These are phyloP conservation scores for Lactarius deliciosus DNA, from an alignment of 768 basidiomycete genomes.

Conservation along the genomic window DNA sequence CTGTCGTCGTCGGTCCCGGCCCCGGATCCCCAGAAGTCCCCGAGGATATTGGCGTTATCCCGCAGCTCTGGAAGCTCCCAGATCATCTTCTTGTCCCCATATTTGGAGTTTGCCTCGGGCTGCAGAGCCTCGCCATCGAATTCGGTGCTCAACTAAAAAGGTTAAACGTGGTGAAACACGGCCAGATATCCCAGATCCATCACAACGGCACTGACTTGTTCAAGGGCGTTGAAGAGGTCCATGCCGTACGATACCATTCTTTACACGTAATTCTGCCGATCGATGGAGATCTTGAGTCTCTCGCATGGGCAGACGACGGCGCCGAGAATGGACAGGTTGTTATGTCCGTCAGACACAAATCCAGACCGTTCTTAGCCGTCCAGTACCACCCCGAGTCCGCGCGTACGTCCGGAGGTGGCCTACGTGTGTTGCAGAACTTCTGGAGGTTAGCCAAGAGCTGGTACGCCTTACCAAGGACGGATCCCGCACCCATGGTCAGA, in stretches of 20 bases:
- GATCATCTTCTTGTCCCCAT: conserved; percentile 58
- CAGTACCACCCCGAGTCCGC: conserved; percentile 90
- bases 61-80: conserved; percentile 65
- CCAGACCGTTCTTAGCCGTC: conserved; percentile 79
- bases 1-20: conserved; percentile 74
- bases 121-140: conserved; percentile 71
- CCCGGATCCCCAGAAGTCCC: conserved; percentile 70
- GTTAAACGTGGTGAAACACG: conserved; percentile 72
- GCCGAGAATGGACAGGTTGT: conserved; percentile 65
- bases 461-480: conserved; percentile 45
- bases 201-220: conserved; percentile 65
- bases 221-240: conserved; percentile 49
- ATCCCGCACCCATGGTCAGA: conserved; percentile 44
- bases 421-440: conserved; percentile 70
- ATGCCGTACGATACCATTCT: conserved; percentile 80
- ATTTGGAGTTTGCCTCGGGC: conserved; percentile 82
- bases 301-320: conserved; percentile 74
- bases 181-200: conserved; percentile 64
- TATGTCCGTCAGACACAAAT: conserved; percentile 69
- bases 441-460: conserved; percentile 67
- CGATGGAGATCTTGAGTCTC: conserved; percentile 53
- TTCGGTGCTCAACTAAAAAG: conserved; percentile 61
- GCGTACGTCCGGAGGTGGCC: conserved; percentile 65
- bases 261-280: conserved; percentile 56
- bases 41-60: conserved; percentile 66